phyloP scores from a whole-genome alignment of 228 moss, liverwort and hornwort genomes.

The Sphagnum fallax region DNA sequence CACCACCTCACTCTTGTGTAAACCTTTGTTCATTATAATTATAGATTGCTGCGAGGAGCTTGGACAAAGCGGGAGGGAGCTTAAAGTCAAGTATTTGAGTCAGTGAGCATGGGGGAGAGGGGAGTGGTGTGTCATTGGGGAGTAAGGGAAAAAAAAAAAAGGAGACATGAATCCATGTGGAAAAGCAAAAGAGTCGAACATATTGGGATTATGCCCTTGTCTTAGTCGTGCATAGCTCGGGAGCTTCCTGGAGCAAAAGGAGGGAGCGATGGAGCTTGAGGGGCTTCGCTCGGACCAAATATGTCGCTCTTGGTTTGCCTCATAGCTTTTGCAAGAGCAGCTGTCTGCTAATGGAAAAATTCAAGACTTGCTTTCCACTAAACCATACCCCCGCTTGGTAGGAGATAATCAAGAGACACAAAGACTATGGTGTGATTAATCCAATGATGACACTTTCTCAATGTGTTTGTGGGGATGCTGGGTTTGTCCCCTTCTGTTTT shows the following conservation, averaged over 20 bases:
- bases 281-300: slow-evolving; percentile 89
- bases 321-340: slow-evolving; percentile 77
- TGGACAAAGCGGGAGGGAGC: slow-evolving; percentile 60
- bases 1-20: slow-evolving; percentile 43
- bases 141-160: slow-evolving; percentile 20
- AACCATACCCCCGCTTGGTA: background rate
- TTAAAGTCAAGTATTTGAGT: slow-evolving; percentile 20
- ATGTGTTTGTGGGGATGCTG: background rate
- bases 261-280: slow-evolving; percentile 98
- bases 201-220: slow-evolving; percentile 72
- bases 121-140: slow-evolving; percentile 13
- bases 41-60: slow-evolving; percentile 69
- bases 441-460: background rate
- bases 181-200: slow-evolving; percentile 51
- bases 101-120: slow-evolving; percentile 12
- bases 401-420: background rate
- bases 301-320: slow-evolving; percentile 92
- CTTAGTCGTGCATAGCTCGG: slow-evolving; percentile 86
- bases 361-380: background rate
- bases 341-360: slow-evolving; percentile 38
- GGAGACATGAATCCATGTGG: slow-evolving; percentile 35
- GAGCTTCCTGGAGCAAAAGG: slow-evolving; percentile 91
- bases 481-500: background rate
- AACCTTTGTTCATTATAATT: slow-evolving; percentile 54
- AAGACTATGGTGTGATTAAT: background rate